A percentile compares a stretch with the other conserved stretches of the same genome.
These are phyloP conservation scores for Fusarium denticulatum DNA, from an alignment of 2,329 filamentous ascomycete species.

Conservation along the genomic window DNA sequence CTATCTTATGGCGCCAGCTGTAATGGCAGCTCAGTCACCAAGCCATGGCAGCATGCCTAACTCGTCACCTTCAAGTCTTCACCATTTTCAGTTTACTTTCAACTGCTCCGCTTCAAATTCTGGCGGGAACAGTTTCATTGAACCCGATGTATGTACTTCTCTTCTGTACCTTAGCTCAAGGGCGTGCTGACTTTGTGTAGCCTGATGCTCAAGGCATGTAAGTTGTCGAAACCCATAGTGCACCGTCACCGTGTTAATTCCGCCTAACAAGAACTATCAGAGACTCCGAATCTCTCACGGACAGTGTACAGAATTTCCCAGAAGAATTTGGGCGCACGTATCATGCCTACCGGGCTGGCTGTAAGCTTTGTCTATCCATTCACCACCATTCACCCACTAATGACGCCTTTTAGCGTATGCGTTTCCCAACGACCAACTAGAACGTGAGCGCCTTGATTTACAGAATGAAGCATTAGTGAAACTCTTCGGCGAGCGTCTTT, in stretches of 20 bases:
- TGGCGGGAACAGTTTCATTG: constrained; percentile 45
- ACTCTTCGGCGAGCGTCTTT: constrained; percentile 53
- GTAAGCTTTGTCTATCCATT: constrained; percentile 46
- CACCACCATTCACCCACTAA: constrained; percentile 2
- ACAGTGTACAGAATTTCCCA: constrained; percentile 55
- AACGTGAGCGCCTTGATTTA: constrained; percentile 54
- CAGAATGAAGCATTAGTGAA: constrained; percentile 52
- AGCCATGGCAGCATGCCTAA: constrained; percentile 19
- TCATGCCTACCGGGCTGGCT: constrained; percentile 59
- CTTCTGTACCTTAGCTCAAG: background rate
- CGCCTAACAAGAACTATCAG: constrained; percentile 30
- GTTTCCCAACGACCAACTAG: constrained; percentile 57
- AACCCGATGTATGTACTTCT: constrained; percentile 46
- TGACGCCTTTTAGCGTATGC: constrained; percentile 51
- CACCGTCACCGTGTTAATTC: background rate
- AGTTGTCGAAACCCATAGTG: constrained; percentile 8
- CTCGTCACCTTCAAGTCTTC: constrained; percentile 29
- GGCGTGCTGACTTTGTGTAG: constrained; percentile 36
- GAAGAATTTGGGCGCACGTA: constrained; percentile 58
- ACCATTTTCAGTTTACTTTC: constrained; percentile 50
- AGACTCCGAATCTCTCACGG: constrained; percentile 52
- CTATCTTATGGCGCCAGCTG: constrained; percentile 5
- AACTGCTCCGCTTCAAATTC: constrained; percentile 41
- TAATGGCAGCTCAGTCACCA: constrained; percentile 27
- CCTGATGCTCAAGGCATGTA: constrained; percentile 39